Percentiles rank a stretch among this genome's conserved stretches.
Evolutionary conservation across 2,329 filamentous ascomycete genomes (phyloP).

Genomic region (Talaromyces atroroseus): DNA sequence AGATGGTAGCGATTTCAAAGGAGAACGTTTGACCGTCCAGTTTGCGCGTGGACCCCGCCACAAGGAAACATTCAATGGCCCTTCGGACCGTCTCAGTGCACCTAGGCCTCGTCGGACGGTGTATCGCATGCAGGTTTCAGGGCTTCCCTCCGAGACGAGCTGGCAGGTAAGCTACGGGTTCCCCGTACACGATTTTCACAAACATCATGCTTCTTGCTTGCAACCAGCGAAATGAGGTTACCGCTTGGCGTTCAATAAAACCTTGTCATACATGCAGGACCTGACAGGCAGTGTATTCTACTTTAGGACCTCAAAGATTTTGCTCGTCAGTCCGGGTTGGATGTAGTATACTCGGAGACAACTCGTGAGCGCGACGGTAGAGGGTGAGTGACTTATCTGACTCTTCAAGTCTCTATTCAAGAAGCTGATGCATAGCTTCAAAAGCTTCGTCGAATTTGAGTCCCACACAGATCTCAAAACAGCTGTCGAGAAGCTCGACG

Average conservation of each 20-base stretch:
- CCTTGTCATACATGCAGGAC: background rate
- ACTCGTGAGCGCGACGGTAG: constrained; percentile 84
- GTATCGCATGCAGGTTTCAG: constrained; percentile 95
- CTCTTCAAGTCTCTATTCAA: constrained; percentile 17
- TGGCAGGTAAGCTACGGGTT: constrained; percentile 85
- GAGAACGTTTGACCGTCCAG: constrained; percentile 93
- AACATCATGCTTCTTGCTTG: background rate
- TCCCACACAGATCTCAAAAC: constrained; percentile 81
- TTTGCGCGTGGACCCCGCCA: constrained; percentile 85
- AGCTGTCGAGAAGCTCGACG: constrained; percentile 91
- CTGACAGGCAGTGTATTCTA: constrained; percentile 55
- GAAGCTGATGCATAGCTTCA: constrained; percentile 22
- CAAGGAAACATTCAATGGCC: constrained; percentile 59
- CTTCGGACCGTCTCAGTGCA: constrained; percentile 57
- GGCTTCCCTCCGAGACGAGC: constrained; percentile 91
- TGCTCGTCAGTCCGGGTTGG: constrained; percentile 89
- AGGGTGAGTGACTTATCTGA: constrained; percentile 59
- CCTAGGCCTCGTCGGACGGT: constrained; percentile 88
- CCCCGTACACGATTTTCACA: background rate
- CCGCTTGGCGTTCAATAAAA: background rate
- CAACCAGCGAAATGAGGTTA: background rate
- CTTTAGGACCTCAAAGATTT: constrained; percentile 99
- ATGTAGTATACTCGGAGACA: constrained; percentile 97
- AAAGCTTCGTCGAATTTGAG: constrained; percentile 95
- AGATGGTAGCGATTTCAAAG: constrained; percentile 99